Evolutionary conservation across 352 stramenopile species (phyloP).

Genomic region (Phytophthora citricola): DNA sequence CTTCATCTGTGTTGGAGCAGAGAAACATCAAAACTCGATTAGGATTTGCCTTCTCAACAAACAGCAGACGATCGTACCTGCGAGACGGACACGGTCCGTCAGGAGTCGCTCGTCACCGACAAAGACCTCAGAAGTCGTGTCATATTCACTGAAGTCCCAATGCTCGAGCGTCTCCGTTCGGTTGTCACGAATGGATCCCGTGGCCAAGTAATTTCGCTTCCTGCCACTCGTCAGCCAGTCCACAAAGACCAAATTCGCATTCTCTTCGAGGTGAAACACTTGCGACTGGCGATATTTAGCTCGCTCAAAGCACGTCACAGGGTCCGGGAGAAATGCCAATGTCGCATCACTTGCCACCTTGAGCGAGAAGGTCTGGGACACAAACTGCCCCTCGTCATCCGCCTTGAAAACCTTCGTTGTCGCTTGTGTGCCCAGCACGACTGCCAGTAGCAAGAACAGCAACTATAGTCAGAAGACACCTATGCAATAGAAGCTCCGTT

Average conservation of each 20-base stretch:
- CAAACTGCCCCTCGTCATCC: constrained; percentile 45
- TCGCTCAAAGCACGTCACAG: constrained; percentile 81
- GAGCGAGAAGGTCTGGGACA: constrained; percentile 65
- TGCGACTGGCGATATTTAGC: constrained; percentile 78
- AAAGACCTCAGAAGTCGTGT: constrained; percentile 68
- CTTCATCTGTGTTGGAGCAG: constrained; percentile 56
- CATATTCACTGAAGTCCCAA: constrained; percentile 84
- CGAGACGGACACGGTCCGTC: constrained; percentile 71
- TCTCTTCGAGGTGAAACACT: constrained; percentile 52
- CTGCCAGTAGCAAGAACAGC: constrained; percentile 27
- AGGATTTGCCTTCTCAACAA: background rate
- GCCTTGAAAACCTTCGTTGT: constrained; percentile 91
- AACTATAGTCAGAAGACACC: background rate
- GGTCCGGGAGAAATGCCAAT: constrained; percentile 78
- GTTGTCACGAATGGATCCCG: constrained; percentile 60
- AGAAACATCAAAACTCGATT: constrained; percentile 4
- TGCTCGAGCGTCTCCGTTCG: constrained; percentile 77
- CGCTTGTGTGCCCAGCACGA: constrained; percentile 80
- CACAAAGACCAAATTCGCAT: constrained; percentile 77
- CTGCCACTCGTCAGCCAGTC: constrained; percentile 89
- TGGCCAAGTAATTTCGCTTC: constrained; percentile 81
- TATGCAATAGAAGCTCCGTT: no score
- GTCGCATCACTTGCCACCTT: constrained; percentile 59
- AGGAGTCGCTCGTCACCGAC: constrained; percentile 59
- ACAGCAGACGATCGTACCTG: constrained; percentile 37